phyloP scores from a whole-genome alignment of 371 early-diverging fungal species.

The Apophysomyces trapeziformis region DNA sequence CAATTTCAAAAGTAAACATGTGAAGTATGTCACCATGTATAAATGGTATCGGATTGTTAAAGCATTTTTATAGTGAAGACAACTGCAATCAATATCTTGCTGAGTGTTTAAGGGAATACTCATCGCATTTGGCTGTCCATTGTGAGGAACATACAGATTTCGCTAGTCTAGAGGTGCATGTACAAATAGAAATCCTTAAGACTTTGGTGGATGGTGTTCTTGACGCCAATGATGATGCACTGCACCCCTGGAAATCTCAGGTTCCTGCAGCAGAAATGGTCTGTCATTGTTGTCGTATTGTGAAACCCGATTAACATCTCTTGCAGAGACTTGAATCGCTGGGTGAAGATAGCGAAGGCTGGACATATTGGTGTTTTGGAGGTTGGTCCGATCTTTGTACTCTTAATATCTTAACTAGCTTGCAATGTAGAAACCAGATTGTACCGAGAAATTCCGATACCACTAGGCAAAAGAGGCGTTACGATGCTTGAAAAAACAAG shows the following conservation, averaged over 20 bases:
- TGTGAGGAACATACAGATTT: background rate
- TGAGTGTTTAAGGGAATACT: background rate
- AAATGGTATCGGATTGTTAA: background rate
- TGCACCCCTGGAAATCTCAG: background rate
- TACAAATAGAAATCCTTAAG: background rate
- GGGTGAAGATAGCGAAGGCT: slow-evolving; percentile 15
- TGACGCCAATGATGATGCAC: background rate
- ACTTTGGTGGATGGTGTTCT: background rate
- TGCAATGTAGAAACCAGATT: background rate
- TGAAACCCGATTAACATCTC: background rate
- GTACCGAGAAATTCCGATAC: slow-evolving; percentile 12
- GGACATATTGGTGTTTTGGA: slow-evolving; percentile 17
- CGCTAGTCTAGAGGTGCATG: background rate
- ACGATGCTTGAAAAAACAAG: slow-evolving; percentile 1
- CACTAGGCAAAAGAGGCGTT: background rate
- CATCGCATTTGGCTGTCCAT: background rate
- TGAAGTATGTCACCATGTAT: background rate
- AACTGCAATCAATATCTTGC: background rate
- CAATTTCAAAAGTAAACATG: background rate
- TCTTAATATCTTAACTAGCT: too few species aligned
- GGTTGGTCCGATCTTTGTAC: background rate
- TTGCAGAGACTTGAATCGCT: background rate
- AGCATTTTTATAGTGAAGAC: background rate
- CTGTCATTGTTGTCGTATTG: background rate
- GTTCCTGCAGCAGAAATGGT: background rate